Percentiles rank a stretch among this genome's conserved stretches.
Conservation (phyloP, 1,284 basidiomycete species). For the Pseudozyma flocculosa region DNA sequence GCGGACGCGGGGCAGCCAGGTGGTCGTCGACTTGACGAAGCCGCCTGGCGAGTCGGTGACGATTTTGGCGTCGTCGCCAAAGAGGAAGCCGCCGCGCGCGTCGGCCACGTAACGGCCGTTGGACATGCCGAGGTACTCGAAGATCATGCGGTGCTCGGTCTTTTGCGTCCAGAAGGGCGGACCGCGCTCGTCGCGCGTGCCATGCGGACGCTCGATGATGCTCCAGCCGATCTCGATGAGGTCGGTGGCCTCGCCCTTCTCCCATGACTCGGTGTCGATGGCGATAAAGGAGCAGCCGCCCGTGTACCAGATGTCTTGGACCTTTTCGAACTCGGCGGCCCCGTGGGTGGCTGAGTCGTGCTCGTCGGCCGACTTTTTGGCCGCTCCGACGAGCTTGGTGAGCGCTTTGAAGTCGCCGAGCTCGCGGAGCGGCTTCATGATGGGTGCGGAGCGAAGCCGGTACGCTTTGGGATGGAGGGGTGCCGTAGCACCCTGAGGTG, state of each 20-base stretch:
- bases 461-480: background rate
- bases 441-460: background rate
- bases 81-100: background rate
- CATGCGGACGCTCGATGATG: background rate
- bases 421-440: background rate
- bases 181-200: background rate
- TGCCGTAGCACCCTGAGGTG: no score
- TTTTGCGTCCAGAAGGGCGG: background rate
- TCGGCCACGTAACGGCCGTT: background rate
- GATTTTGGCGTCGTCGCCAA: background rate
- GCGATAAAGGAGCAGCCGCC: slow-evolving; percentile 1
- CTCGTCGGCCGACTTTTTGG: background rate
- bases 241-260: background rate
- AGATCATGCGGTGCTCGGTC: slow-evolving; percentile 1
- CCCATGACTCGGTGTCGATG: slow-evolving; percentile 3
- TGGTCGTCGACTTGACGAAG: background rate
- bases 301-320: background rate
- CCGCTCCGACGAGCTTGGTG: background rate
- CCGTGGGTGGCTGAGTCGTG: background rate
- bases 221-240: slow-evolving; percentile 1
- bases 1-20: background rate
- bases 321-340: background rate
- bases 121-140: background rate
- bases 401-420: background rate
- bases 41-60: no score